A percentile compares a stretch with the other conserved stretches of the same genome.
phyloP scores from a whole-genome alignment of 2,329 filamentous ascomycete species.

The Aspergillaceae sp. region DNA sequence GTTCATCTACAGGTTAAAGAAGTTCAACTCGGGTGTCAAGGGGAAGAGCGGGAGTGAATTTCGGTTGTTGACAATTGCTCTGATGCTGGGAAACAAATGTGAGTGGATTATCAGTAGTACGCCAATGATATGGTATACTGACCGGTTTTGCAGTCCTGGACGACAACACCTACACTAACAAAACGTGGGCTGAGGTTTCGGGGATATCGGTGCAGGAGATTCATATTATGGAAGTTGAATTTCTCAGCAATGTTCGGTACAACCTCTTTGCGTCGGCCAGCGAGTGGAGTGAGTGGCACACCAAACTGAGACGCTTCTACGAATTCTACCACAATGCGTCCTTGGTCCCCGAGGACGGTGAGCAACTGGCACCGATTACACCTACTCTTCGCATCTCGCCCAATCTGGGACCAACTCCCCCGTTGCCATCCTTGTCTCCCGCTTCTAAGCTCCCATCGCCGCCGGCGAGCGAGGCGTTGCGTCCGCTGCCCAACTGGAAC shows the following conservation, averaged over 20 bases:
- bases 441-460: constrained; percentile 36
- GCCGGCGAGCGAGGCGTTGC: constrained; percentile 22
- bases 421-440: constrained; percentile 21
- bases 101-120: too few species aligned
- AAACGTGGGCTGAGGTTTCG: constrained; percentile 98
- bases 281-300: constrained; percentile 83
- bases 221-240: constrained; percentile 99
- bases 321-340: constrained; percentile 70
- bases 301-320: constrained; percentile 71
- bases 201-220: constrained; percentile 90
- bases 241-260: constrained; percentile 96
- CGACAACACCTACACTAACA: constrained; percentile 98
- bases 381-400: constrained; percentile 27
- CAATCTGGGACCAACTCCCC: constrained; percentile 25
- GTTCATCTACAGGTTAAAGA: constrained; percentile 90
- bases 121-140: too few species aligned
- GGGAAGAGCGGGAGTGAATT: constrained; percentile 92
- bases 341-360: constrained; percentile 33
- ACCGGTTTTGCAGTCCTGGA: constrained; percentile 53
- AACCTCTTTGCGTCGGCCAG: constrained; percentile 76
- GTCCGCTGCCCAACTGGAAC: constrained; percentile 21
- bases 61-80: constrained; percentile 78
- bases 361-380: constrained; percentile 18
- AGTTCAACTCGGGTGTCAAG: constrained; percentile 77
- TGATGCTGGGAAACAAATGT: constrained; percentile 96